phyloP scores from a whole-genome alignment of 257 asterid species.

The Parsonsia alboflavescens region DNA sequence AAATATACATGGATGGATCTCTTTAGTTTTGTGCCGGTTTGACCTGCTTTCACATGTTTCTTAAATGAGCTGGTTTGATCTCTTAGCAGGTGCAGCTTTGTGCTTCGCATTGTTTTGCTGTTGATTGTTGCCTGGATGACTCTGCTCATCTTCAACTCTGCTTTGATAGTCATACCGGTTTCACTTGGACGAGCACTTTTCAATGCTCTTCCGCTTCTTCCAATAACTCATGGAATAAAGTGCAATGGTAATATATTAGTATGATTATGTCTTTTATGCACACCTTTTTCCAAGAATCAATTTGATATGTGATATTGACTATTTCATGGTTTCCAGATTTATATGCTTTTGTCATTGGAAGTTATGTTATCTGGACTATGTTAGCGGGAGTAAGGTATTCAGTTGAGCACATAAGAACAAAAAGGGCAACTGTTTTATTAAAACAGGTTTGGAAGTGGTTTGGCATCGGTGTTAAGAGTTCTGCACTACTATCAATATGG shows the following conservation, averaged over 20 bases:
- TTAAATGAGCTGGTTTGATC: conserved; percentile 31
- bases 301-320: neutral
- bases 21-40: neutral
- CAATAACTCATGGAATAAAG: conserved; percentile 85
- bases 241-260: conserved; percentile 66
- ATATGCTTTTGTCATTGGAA: conserved; percentile 91
- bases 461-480: conserved; percentile 79
- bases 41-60: conserved; percentile 17
- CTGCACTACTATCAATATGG: conserved; percentile 80
- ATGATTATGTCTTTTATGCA: neutral
- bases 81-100: conserved; percentile 86
- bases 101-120: conserved; percentile 72
- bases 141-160: conserved; percentile 71
- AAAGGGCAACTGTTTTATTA: conserved; percentile 60
- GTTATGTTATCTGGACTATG: conserved; percentile 94
- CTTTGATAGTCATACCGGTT: conserved; percentile 75
- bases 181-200: conserved; percentile 84
- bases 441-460: conserved; percentile 85
- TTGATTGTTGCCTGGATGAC: conserved; percentile 97
- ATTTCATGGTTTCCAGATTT: conserved; percentile 44
- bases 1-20: neutral
- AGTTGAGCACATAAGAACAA: conserved; percentile 60
- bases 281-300: neutral
- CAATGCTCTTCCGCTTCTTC: conserved; percentile 80
- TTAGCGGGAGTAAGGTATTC: conserved; percentile 88